These are phyloP conservation scores for Leccinum subtestaceum DNA, from an alignment of 768 basidiomycete species.

Conservation along the genomic window DNA sequence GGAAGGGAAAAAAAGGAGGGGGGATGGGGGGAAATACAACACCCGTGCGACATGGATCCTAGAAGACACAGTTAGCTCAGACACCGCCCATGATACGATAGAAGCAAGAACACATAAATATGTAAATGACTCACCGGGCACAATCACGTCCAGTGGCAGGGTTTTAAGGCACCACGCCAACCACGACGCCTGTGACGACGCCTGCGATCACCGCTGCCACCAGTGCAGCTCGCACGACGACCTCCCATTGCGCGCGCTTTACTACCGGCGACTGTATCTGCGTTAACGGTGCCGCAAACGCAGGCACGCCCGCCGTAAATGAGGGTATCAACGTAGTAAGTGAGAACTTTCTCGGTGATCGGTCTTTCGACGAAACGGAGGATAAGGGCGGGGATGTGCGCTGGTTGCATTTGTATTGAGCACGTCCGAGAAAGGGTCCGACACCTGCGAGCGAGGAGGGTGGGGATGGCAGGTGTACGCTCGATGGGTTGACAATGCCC, in stretches of 20 bases:
- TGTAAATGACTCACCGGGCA: neutral
- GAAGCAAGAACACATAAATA: neutral
- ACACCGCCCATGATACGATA: neutral
- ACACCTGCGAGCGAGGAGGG: slow-evolving; percentile 3
- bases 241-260: slow-evolving; percentile 82
- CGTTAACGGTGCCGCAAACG: slow-evolving; percentile 70
- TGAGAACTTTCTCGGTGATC: neutral
- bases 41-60: neutral
- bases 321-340: slow-evolving; percentile 25
- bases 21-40: neutral
- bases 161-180: slow-evolving; percentile 12
- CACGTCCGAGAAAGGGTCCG: slow-evolving; percentile 18
- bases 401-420: slow-evolving; percentile 33
- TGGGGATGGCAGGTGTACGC: neutral
- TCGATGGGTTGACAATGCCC: neutral
- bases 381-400: slow-evolving; percentile 1
- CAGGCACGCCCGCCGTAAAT: slow-evolving; percentile 50
- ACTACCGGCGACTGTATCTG: slow-evolving; percentile 66
- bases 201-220: slow-evolving; percentile 43
- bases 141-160: neutral
- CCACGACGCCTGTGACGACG: slow-evolving; percentile 32
- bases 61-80: neutral
- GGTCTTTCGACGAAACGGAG: neutral
- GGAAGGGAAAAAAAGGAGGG: neutral
- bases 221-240: slow-evolving; percentile 59